phyloP scores from a whole-genome alignment of 305 asterid genomes.

The Petunia hybrid region DNA sequence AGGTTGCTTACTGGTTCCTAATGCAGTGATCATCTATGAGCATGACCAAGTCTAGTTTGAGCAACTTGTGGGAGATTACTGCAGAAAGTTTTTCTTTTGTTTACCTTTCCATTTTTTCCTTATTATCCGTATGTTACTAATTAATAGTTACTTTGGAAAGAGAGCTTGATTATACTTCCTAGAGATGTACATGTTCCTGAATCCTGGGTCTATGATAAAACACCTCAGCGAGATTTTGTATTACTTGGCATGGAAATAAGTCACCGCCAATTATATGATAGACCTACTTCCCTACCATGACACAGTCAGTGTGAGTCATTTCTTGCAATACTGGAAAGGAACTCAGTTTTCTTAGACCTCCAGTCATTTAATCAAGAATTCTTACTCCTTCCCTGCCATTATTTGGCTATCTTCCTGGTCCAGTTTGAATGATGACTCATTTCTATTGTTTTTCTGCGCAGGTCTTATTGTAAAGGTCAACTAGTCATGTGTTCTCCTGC shows the following conservation, averaged over 20 bases:
- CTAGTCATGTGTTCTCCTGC: not conserved
- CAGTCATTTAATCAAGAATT: constrained; percentile 9
- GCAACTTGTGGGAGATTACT: not conserved
- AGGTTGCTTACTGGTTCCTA: not conserved
- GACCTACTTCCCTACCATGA: not conserved
- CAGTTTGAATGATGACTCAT: constrained; percentile 12
- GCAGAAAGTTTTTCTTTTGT: not conserved
- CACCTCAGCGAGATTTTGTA: not conserved
- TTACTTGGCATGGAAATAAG: not conserved
- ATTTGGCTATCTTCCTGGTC: not conserved
- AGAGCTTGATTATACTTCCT: not conserved
- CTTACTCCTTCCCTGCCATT: not conserved
- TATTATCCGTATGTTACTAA: not conserved
- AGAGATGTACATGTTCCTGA: not conserved
- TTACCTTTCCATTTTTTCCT: not conserved
- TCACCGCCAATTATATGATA: not conserved
- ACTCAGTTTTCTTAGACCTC: not conserved
- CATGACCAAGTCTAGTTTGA: not conserved
- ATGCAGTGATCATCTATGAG: not conserved
- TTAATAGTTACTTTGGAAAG: not conserved
- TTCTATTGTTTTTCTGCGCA: constrained; percentile 15
- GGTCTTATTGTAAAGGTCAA: constrained; percentile 16
- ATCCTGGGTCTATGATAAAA: not conserved
- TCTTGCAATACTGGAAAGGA: not conserved
- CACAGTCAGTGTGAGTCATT: not conserved